These are phyloP conservation scores for Aspergillus biplanus DNA, from an alignment of 495 filamentous ascomycete genomes.

Conservation along the genomic window DNA sequence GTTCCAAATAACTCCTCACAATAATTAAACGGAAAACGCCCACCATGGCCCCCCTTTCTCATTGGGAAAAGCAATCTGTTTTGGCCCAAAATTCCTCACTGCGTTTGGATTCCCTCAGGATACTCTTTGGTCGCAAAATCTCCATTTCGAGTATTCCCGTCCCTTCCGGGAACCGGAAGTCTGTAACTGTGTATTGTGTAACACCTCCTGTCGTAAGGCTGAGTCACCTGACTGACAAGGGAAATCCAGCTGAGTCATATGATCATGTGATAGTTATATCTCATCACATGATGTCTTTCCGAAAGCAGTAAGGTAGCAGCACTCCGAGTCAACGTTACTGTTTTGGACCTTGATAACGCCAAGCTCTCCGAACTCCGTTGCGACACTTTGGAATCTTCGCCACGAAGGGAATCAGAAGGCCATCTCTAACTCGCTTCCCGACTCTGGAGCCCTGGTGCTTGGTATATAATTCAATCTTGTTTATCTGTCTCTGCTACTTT, in stretches of 20 bases:
- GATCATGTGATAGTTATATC: not conserved
- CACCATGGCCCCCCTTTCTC: not conserved
- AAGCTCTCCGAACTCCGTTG: constrained; percentile 1
- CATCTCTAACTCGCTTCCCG: not conserved
- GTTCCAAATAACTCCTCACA: not conserved
- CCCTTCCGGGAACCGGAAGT: not conserved
- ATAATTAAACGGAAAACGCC: too few species aligned
- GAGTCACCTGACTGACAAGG: constrained; percentile 22
- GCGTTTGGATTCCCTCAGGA: not conserved
- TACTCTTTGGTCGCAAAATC: too few species aligned
- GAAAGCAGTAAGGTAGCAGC: constrained; percentile 13
- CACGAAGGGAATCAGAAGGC: not conserved
- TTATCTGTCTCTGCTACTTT: not conserved
- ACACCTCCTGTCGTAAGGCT: constrained; percentile 20
- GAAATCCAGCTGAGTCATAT: not conserved
- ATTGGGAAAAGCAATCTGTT: not conserved
- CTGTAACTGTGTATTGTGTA: not conserved
- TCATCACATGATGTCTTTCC: constrained; percentile 14
- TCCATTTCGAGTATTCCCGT: not conserved
- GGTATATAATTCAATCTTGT: not conserved
- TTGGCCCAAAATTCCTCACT: not conserved
- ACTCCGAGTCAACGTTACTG: not conserved
- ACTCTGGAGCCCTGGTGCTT: not conserved
- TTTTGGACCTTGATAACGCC: not conserved
- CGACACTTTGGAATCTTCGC: not conserved